Conservation (phyloP, 345 rosid genomes). For the Eucalyptus marginata region DNA sequence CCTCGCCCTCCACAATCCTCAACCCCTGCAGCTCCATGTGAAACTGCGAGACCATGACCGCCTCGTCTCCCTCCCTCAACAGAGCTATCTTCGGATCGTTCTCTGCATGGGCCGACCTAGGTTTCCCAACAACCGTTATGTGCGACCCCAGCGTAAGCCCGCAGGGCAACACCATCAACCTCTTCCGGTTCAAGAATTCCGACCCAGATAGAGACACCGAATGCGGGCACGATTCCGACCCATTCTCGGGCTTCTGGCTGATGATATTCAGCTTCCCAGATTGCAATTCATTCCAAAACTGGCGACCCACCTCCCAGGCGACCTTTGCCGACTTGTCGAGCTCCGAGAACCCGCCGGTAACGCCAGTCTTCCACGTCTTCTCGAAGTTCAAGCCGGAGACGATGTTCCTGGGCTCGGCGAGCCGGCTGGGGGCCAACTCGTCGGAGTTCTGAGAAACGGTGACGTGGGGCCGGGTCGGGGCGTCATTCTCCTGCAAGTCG, state of each 20-base stretch:
- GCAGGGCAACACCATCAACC: constrained; percentile 64
- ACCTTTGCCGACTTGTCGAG: constrained; percentile 58
- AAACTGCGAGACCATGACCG: constrained; percentile 69
- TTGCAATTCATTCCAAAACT: constrained; percentile 57
- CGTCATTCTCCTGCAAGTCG: constrained; percentile 18
- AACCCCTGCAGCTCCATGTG: constrained; percentile 81
- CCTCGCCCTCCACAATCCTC: constrained; percentile 86
- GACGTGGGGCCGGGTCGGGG: constrained; percentile 50
- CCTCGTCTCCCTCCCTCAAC: constrained; percentile 30
- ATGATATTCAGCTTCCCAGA: constrained; percentile 20
- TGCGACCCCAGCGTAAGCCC: constrained; percentile 88
- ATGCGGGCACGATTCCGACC: constrained; percentile 46
- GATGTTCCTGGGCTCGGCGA: constrained; percentile 2
- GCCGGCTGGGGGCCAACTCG: constrained; percentile 7
- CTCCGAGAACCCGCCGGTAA: constrained; percentile 57
- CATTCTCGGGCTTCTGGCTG: constrained; percentile 2
- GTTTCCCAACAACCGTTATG: constrained; percentile 77
- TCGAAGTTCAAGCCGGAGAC: constrained; percentile 52
- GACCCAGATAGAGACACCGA: constrained; percentile 50
- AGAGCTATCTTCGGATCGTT: constrained; percentile 39
- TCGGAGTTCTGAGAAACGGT: constrained; percentile 25
- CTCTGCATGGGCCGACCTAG: constrained; percentile 52
- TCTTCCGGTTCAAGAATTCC: constrained; percentile 36
- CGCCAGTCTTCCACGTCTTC: constrained; percentile 31
- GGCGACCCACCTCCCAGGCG: constrained; percentile 69